Evolutionary conservation across 1,284 basidiomycete genomes (phyloP).

Genomic region (Sporisorium scitamineum): DNA sequence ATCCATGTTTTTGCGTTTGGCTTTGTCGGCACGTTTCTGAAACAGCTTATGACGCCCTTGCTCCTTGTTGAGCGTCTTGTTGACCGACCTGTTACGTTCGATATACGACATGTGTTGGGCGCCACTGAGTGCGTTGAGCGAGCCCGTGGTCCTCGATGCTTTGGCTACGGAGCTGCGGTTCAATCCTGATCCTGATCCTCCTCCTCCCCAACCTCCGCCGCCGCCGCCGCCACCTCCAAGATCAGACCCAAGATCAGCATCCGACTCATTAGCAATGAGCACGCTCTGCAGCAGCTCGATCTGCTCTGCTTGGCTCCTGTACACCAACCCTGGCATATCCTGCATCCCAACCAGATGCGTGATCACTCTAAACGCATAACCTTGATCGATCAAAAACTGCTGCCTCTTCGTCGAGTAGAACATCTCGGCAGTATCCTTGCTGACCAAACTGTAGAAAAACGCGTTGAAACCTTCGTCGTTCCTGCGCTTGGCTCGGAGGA

Average conservation of each 20-base stretch:
- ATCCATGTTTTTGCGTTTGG: constrained; percentile 45
- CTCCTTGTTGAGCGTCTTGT: constrained; percentile 65
- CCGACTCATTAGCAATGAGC: constrained; percentile 88
- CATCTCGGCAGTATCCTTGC: constrained; percentile 99
- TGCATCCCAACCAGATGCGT: constrained; percentile 95
- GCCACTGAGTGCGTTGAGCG: constrained; percentile 67
- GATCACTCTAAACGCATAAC: constrained; percentile 99
- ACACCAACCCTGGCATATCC: constrained; percentile 87
- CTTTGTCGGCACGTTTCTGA: constrained; percentile 59
- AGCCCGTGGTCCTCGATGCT: constrained; percentile 65
- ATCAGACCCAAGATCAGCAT: constrained; percentile 87
- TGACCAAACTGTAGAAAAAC: constrained; percentile 99
- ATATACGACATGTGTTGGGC: constrained; percentile 70
- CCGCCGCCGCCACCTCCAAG: constrained; percentile 73
- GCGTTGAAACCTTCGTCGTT: constrained; percentile 99
- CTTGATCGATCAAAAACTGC: constrained; percentile 98
- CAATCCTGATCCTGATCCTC: constrained; percentile 7
- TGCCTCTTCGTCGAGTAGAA: constrained; percentile 99
- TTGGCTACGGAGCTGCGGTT: constrained; percentile 27
- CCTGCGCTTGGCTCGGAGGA: constrained; percentile 93
- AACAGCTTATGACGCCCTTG: constrained; percentile 60
- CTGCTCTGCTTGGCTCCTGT: constrained; percentile 89
- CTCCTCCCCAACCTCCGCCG: constrained; percentile 18
- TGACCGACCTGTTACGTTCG: constrained; percentile 67
- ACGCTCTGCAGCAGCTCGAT: constrained; percentile 92